phyloP scores from a whole-genome alignment of 352 stramenopile species.

The Elongisporangium undulatum region DNA sequence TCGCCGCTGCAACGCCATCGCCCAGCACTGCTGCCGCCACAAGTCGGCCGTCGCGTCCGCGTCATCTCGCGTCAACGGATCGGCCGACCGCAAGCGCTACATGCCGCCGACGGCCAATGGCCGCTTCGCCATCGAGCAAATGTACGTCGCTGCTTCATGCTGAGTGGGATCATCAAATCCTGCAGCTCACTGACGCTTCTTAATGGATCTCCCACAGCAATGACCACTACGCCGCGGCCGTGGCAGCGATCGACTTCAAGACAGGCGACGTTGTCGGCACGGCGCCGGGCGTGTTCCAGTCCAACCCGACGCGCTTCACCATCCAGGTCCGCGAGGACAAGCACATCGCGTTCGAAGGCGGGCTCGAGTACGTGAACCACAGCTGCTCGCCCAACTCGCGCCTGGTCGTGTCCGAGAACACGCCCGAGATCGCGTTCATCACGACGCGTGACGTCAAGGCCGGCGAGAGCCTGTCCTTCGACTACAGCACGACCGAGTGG shows the following conservation, averaged over 20 bases:
- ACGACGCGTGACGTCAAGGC: conserved; percentile 70
- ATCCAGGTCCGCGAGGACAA: conserved; percentile 72
- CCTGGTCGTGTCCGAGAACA: conserved; percentile 73
- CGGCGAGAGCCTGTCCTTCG: conserved; percentile 76
- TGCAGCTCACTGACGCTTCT: background rate
- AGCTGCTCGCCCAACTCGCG: conserved; percentile 82
- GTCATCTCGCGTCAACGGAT: background rate
- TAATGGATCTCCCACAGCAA: conserved; percentile 18
- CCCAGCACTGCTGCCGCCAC: background rate
- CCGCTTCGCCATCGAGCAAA: conserved; percentile 67
- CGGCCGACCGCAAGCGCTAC: conserved; percentile 28
- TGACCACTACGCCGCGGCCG: conserved; percentile 68
- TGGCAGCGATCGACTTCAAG: conserved; percentile 63
- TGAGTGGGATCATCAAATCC: background rate
- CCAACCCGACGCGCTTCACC: conserved; percentile 74
- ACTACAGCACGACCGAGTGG: conserved; percentile 90
- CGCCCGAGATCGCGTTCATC: conserved; percentile 68
- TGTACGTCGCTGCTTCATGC: conserved; percentile 16
- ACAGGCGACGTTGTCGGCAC: conserved; percentile 66
- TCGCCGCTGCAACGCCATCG: background rate
- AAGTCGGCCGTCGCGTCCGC: background rate
- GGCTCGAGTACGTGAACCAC: conserved; percentile 88
- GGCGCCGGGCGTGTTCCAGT: conserved; percentile 60
- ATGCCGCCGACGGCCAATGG: conserved; percentile 53
- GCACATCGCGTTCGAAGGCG: conserved; percentile 81